A percentile compares a stretch with the other conserved stretches of the same genome.
Conservation (phyloP, 2,329 filamentous ascomycete species). For the Fusarium haematococcum region DNA sequence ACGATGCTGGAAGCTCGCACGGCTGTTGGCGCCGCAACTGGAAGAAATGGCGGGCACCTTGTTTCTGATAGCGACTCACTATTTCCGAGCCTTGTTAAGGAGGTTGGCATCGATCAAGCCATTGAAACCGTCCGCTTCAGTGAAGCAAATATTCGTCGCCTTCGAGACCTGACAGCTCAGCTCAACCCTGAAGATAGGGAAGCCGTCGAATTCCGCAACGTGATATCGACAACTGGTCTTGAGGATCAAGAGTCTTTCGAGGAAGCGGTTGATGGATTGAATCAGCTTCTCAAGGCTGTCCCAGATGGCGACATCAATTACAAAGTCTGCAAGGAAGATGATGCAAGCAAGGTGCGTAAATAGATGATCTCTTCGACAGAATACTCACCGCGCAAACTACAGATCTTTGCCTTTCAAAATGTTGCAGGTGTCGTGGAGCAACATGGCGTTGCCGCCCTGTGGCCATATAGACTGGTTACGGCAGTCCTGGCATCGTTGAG, state of each 20-base stretch:
- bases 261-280: slow-evolving; percentile 1
- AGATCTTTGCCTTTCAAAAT: slow-evolving; percentile 21
- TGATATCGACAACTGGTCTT: slow-evolving; percentile 19
- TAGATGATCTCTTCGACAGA: neutral
- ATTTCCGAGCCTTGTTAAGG: slow-evolving; percentile 48
- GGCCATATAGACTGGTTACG: slow-evolving; percentile 61
- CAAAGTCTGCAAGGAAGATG: slow-evolving; percentile 1
- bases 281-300: slow-evolving; percentile 13
- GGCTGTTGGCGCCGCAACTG: slow-evolving; percentile 45
- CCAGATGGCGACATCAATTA: slow-evolving; percentile 25
- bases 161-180: slow-evolving; percentile 16
- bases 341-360: slow-evolving; percentile 29
- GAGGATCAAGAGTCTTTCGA: slow-evolving; percentile 14
- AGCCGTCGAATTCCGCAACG: slow-evolving; percentile 23
- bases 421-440: slow-evolving; percentile 49
- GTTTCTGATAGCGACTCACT: slow-evolving; percentile 52
- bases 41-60: slow-evolving; percentile 47
- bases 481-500: slow-evolving; percentile 53
- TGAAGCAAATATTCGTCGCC: slow-evolving; percentile 29
- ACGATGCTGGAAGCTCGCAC: slow-evolving; percentile 46
- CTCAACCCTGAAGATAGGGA: neutral
- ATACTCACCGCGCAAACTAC: neutral
- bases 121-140: slow-evolving; percentile 57
- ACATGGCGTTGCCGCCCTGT: slow-evolving; percentile 58
- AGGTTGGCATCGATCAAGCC: slow-evolving; percentile 51